Conservation (phyloP, 441 rosid species). For the Eutrema salsugineum region DNA sequence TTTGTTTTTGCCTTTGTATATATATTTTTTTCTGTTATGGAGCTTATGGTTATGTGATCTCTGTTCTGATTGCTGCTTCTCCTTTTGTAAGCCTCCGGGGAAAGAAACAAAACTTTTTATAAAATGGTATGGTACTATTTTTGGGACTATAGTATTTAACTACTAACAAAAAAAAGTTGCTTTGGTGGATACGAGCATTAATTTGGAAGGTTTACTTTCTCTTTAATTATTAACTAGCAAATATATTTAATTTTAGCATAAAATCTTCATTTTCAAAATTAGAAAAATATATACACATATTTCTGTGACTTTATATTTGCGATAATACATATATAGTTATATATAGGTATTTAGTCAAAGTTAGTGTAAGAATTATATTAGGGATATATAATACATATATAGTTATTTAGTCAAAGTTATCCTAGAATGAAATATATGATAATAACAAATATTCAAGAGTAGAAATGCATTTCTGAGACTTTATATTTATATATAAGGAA, state of each 20-base stretch:
- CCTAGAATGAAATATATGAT: neutral
- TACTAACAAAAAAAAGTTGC: neutral
- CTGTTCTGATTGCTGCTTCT: neutral
- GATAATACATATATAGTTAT: neutral
- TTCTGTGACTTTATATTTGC: too few relatives aligned
- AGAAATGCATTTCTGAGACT: neutral
- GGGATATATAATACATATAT: neutral
- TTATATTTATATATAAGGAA: neutral
- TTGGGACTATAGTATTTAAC: neutral
- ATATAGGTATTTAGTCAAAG: neutral
- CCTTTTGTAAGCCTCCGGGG: conserved; percentile 10
- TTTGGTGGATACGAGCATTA: neutral
- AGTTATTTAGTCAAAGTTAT: neutral
- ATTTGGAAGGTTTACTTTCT: neutral
- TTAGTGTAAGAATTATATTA: too few relatives aligned
- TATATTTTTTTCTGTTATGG: too few relatives aligned
- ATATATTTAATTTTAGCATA: neutral
- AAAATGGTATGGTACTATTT: neutral
- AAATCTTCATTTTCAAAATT: neutral
- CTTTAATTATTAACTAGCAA: neutral
- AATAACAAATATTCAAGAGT: neutral
- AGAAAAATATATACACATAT: neutral
- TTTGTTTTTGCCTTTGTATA: neutral
- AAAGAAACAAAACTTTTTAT: neutral
- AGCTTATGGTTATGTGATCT: conserved; percentile 10